These are phyloP conservation scores for Alnus rubra DNA, from an alignment of 306 rosid genomes.

Conservation along the genomic window DNA sequence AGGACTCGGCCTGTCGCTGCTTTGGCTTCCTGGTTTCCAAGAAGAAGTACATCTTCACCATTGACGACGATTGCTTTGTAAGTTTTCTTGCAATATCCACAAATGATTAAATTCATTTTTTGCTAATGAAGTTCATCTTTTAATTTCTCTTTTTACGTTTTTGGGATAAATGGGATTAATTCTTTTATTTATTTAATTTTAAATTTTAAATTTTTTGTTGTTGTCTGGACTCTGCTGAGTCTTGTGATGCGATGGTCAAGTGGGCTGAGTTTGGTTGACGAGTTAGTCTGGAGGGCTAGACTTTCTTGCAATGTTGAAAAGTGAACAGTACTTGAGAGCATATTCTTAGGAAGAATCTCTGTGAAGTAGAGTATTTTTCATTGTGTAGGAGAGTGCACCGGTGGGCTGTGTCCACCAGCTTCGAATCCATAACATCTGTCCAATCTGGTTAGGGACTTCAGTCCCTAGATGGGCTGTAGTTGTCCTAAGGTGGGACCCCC, in stretches of 20 bases:
- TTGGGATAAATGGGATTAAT: too few relatives aligned
- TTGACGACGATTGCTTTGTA: conserved; percentile 53
- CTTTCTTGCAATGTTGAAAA: not conserved
- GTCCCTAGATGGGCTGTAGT: too few relatives aligned
- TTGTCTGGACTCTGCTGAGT: not conserved
- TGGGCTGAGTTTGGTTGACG: not conserved
- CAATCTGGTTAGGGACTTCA: too few relatives aligned
- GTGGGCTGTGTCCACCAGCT: not conserved
- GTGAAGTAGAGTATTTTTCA: not conserved
- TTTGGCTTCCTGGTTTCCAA: conserved; percentile 52
- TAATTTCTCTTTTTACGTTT: not conserved
- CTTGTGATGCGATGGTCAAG: not conserved
- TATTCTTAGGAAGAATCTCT: not conserved
- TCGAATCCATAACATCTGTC: conserved; percentile 1
- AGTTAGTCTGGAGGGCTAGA: not conserved
- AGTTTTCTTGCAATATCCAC: not conserved
- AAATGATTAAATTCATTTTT: too few relatives aligned
- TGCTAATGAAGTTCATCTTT: not conserved
- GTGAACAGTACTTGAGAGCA: not conserved
- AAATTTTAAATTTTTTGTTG: too few relatives aligned
- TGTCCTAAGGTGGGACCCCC: too few relatives aligned
- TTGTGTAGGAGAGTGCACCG: not conserved
- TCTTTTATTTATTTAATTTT: not conserved
- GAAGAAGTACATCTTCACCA: conserved; percentile 54
- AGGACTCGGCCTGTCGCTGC: conserved; percentile 60